A percentile compares a stretch with the other conserved stretches of the same genome.
These are phyloP conservation scores for Daldinia bambusicola DNA, from an alignment of 495 filamentous ascomycete genomes.

Conservation along the genomic window DNA sequence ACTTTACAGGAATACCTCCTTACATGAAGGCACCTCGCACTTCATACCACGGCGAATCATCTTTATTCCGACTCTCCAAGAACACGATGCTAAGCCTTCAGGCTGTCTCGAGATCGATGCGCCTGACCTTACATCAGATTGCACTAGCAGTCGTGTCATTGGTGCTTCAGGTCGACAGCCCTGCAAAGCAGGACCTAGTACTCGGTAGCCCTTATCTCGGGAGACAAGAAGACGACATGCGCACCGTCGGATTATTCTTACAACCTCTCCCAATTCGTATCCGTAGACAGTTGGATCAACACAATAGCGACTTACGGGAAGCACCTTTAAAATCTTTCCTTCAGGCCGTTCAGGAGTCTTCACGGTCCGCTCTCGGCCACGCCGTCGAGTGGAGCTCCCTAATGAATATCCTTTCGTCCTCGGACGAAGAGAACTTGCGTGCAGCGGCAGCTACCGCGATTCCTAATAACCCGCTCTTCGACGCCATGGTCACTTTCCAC, in stretches of 20 bases:
- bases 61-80: neutral
- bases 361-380: neutral
- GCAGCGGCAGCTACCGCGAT: neutral
- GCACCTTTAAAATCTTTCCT: neutral
- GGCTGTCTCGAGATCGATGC: neutral
- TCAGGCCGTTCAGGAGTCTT: neutral
- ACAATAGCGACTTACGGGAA: neutral
- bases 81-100: neutral
- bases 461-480: constrained; percentile 1
- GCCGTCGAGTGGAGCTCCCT: neutral
- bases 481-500: neutral
- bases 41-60: neutral
- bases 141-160: neutral
- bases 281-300: neutral
- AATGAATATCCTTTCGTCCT: neutral
- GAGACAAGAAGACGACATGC: neutral
- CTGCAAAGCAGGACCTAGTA: neutral
- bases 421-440: neutral
- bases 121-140: neutral
- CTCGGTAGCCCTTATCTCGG: neutral
- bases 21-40: neutral
- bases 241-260: neutral
- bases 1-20: neutral
- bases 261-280: neutral
- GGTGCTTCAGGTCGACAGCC: neutral